A percentile compares a stretch with the other conserved stretches of the same genome.
Evolutionary conservation across 2,329 filamentous ascomycete species (phyloP).

Genomic region (Fusarium poae): DNA sequence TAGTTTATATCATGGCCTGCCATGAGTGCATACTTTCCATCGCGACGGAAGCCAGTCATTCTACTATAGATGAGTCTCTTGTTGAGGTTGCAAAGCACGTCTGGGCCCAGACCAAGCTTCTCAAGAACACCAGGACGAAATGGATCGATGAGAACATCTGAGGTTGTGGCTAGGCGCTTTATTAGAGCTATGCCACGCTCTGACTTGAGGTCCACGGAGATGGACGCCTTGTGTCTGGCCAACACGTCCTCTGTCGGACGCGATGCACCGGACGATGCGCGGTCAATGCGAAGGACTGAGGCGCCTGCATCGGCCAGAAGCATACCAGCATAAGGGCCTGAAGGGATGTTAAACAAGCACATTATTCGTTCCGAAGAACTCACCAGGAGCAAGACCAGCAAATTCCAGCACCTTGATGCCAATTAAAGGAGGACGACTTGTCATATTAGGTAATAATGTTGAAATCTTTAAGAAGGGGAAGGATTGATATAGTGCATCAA

Average conservation of each 20-base stretch:
- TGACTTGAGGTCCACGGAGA: constrained; percentile 83
- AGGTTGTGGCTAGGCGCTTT: constrained; percentile 73
- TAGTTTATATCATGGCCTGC: constrained; percentile 98
- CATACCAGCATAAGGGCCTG: constrained; percentile 89
- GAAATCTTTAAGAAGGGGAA: not conserved
- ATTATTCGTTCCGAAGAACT: constrained; percentile 8
- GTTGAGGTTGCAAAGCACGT: constrained; percentile 75
- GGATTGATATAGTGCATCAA: not conserved
- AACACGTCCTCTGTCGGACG: constrained; percentile 77
- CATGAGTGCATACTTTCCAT: constrained; percentile 88
- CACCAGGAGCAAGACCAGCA: constrained; percentile 73
- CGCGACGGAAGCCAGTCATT: constrained; percentile 90
- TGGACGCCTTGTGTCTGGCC: constrained; percentile 83
- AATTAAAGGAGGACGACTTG: constrained; percentile 55
- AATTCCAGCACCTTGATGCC: constrained; percentile 71
- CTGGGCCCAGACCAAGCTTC: constrained; percentile 81
- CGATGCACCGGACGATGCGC: constrained; percentile 61
- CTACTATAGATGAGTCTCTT: constrained; percentile 83
- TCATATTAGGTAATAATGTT: constrained; percentile 41
- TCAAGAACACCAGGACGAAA: constrained; percentile 94
- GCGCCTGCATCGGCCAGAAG: constrained; percentile 92
- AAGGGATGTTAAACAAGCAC: not conserved
- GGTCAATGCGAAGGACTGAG: constrained; percentile 88
- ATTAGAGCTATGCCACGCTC: constrained; percentile 73
- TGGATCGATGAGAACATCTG: constrained; percentile 92